phyloP scores from a whole-genome alignment of 2,329 filamentous ascomycete species.

The Fragosphaeria purpurea region DNA sequence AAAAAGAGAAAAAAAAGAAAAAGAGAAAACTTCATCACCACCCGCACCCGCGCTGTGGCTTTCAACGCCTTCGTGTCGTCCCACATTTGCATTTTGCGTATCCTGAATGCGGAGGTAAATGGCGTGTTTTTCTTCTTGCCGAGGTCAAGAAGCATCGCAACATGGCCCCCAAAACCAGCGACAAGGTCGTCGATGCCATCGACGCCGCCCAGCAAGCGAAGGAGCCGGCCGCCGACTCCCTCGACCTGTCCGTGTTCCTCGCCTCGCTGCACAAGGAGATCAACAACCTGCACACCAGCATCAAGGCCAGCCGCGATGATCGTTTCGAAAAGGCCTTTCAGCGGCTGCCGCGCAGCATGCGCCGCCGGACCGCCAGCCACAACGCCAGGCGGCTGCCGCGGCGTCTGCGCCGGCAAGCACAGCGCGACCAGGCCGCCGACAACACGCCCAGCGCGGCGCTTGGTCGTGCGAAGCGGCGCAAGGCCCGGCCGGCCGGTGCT shows the following conservation, averaged over 20 bases:
- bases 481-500: slow-evolving; percentile 11
- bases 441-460: slow-evolving; percentile 75
- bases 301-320: slow-evolving; percentile 53
- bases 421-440: slow-evolving; percentile 70
- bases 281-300: slow-evolving; percentile 69
- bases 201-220: too few species aligned
- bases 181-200: too few species aligned
- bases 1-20: too few species aligned
- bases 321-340: slow-evolving; percentile 63
- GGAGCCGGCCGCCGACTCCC: slow-evolving; percentile 44
- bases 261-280: slow-evolving; percentile 85
- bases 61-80: too few species aligned
- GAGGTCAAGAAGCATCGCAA: too few species aligned
- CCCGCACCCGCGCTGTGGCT: too few species aligned
- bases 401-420: slow-evolving; percentile 59
- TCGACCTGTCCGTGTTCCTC: slow-evolving; percentile 78
- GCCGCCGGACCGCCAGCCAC: slow-evolving; percentile 84
- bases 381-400: slow-evolving; percentile 86
- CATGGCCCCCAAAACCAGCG: too few species aligned
- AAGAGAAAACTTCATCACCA: too few species aligned
- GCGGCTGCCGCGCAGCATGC: slow-evolving; percentile 72
- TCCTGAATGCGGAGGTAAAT: too few species aligned
- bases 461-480: slow-evolving; percentile 48
- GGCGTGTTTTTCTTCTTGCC: too few species aligned
- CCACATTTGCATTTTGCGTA: too few species aligned